These are phyloP conservation scores for Trichocladium uniseriatum DNA, from an alignment of 495 filamentous ascomycete genomes.

Conservation along the genomic window DNA sequence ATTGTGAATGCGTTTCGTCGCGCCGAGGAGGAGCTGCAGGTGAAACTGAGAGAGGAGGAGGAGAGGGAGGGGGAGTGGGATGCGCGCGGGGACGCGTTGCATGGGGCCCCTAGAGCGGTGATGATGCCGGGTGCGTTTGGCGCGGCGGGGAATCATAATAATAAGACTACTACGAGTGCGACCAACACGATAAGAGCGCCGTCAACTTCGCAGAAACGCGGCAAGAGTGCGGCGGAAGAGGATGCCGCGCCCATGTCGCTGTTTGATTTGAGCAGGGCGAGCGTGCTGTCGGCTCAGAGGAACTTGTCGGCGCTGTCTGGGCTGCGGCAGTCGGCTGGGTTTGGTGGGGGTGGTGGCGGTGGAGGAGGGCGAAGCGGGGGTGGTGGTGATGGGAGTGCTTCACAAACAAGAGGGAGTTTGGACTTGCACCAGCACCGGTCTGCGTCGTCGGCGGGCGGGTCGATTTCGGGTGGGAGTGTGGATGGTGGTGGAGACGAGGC, in stretches of 20 bases:
- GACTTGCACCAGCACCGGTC: slow-evolving; percentile 2
- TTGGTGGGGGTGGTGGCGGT: not conserved
- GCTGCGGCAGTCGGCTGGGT: slow-evolving; percentile 25
- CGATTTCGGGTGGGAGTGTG: slow-evolving; percentile 5
- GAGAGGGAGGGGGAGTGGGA: slow-evolving; percentile 70
- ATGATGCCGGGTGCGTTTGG: slow-evolving; percentile 58
- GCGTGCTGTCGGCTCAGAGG: slow-evolving; percentile 60
- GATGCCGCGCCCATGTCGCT: slow-evolving; percentile 88
- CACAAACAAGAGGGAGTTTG: slow-evolving; percentile 9
- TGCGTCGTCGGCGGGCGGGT: not conserved
- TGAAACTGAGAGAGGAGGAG: slow-evolving; percentile 58
- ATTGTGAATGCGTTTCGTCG: slow-evolving; percentile 76
- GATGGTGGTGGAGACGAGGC: slow-evolving; percentile 15
- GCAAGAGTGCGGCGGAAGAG: slow-evolving; percentile 18
- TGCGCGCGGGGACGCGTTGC: slow-evolving; percentile 46
- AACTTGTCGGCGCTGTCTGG: slow-evolving; percentile 42
- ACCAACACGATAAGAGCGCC: no score
- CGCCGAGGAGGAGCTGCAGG: slow-evolving; percentile 77
- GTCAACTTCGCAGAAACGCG: no score
- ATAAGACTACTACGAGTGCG: no score
- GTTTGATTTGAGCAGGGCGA: slow-evolving; percentile 78
- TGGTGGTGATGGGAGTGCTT: not conserved
- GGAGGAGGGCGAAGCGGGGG: not conserved
- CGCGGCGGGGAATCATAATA: no score
- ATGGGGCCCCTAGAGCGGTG: slow-evolving; percentile 17